Percentiles rank a stretch among this genome's conserved stretches.
These are phyloP conservation scores for Elaeis oleifera DNA, from an alignment of 202 grass and related monocot species.

Conservation along the genomic window DNA sequence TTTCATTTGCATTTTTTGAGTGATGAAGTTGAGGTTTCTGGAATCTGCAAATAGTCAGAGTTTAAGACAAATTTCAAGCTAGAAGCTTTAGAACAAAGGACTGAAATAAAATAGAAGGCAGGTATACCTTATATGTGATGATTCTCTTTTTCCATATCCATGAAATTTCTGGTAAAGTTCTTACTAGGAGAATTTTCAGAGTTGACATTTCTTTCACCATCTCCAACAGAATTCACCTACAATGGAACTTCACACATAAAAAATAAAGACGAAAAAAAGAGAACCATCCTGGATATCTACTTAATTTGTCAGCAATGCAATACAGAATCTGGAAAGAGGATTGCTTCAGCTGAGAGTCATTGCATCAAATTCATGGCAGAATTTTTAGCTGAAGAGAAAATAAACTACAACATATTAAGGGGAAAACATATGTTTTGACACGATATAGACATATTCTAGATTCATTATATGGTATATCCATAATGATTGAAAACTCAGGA, in stretches of 20 bases:
- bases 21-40: constrained; percentile 15
- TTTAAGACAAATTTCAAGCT: constrained; percentile 8
- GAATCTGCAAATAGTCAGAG: constrained; percentile 16
- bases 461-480: no score
- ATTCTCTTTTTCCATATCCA: constrained; percentile 6
- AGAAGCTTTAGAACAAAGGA: constrained; percentile 1
- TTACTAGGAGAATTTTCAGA: constrained; percentile 24
- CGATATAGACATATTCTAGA: no score
- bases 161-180: constrained; percentile 34
- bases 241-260: background rate
- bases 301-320: no score
- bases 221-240: constrained; percentile 24
- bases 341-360: no score
- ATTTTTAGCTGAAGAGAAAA: no score
- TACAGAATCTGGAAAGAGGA: no score
- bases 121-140: constrained; percentile 19
- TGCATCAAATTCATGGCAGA: no score
- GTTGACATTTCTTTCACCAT: constrained; percentile 25
- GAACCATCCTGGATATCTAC: no score
- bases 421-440: no score
- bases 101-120: constrained; percentile 2
- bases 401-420: no score
- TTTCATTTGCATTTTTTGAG: constrained; percentile 15
- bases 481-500: no score
- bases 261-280: no score